Percentiles rank a stretch among this genome's conserved stretches.
Conservation (phyloP, 257 asterid species). For the Gentiana straminea region DNA sequence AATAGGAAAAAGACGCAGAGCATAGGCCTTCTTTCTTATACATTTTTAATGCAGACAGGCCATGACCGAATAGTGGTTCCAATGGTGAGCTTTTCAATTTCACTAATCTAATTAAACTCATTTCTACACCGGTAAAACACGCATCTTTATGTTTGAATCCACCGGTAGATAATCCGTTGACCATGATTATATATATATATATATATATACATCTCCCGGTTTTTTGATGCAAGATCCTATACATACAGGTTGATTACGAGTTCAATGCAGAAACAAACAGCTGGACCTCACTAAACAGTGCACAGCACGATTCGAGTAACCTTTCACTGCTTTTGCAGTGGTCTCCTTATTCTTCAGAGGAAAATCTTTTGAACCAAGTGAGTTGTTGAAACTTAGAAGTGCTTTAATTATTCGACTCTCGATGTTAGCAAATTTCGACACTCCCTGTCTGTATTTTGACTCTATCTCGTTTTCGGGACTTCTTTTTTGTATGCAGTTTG, state of each 20-base stretch:
- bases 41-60: conserved; percentile 67
- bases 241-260: conserved; percentile 68
- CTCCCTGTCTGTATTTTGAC: not conserved
- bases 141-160: too few species aligned
- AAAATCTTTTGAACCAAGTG: conserved; percentile 76
- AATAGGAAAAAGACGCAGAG: conserved; percentile 77
- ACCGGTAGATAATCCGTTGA: too few species aligned
- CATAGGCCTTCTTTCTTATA: conserved; percentile 88
- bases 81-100: conserved; percentile 52
- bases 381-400: conserved; percentile 9
- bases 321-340: conserved; percentile 64
- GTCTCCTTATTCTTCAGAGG: conserved; percentile 70
- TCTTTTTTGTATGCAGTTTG: conserved; percentile 33
- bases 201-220: too few species aligned
- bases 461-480: not conserved
- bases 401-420: too few species aligned
- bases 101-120: not conserved
- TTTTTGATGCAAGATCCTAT: not conserved
- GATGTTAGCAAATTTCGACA: not conserved
- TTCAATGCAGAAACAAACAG: conserved; percentile 25
- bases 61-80: conserved; percentile 90
- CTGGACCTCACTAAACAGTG: conserved; percentile 45
- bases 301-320: conserved; percentile 40
- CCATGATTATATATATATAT: too few species aligned
- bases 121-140: too few species aligned